phyloP scores from a whole-genome alignment of 768 basidiomycete species.

The Xanthoconium stramineum region DNA sequence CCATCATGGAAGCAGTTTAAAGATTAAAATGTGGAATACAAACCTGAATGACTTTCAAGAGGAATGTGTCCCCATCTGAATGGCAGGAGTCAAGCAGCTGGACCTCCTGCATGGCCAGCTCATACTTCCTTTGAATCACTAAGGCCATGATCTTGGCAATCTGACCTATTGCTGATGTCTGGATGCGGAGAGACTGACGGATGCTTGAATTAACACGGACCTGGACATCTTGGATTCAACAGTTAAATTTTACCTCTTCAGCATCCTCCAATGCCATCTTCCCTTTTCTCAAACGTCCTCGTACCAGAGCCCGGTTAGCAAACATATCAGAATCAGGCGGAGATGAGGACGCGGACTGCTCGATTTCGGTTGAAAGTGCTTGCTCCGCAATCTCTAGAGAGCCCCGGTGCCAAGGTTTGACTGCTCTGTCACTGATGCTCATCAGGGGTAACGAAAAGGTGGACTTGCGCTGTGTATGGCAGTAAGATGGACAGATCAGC shows the following conservation, averaged over 20 bases:
- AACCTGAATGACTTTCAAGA: constrained; percentile 15
- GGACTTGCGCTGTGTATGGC: not conserved
- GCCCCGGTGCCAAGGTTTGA: constrained; percentile 18
- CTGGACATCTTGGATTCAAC: not conserved
- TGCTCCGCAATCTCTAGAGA: constrained; percentile 6
- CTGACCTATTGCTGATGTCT: constrained; percentile 12
- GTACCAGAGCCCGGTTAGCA: constrained; percentile 17
- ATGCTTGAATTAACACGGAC: not conserved
- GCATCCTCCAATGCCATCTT: constrained; percentile 12
- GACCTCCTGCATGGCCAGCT: constrained; percentile 5
- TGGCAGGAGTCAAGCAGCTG: not conserved
- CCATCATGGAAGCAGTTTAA: not conserved
- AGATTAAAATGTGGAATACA: not conserved
- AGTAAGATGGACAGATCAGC: not conserved
- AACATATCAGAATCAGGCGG: constrained; percentile 1
- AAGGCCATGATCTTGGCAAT: constrained; percentile 13
- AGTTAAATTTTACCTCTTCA: constrained; percentile 1
- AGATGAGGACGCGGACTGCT: not conserved
- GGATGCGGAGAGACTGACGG: constrained; percentile 9
- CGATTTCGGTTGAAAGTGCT: constrained; percentile 11
- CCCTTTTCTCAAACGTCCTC: constrained; percentile 4
- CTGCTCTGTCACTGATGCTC: constrained; percentile 15
- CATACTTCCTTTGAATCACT: not conserved
- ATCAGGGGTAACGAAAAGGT: constrained; percentile 13
- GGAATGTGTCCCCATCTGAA: not conserved